A percentile compares a stretch with the other conserved stretches of the same genome.
These are phyloP conservation scores for Lasiodiplodia theobromae DNA, from an alignment of 2,329 filamentous ascomycete genomes.

Conservation along the genomic window DNA sequence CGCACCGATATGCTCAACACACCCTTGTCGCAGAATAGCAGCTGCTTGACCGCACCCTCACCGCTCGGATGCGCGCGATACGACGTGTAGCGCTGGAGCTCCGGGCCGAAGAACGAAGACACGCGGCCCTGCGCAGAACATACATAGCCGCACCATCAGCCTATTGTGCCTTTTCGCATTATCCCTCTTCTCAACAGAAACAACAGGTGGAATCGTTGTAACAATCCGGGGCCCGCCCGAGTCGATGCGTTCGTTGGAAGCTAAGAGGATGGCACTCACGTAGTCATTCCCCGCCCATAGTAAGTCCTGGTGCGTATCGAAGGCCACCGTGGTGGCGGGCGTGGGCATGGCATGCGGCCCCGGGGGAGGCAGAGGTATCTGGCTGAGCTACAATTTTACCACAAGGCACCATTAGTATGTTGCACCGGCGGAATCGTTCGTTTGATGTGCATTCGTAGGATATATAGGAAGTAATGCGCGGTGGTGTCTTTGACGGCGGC, in stretches of 20 bases:
- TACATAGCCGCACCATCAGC: slow-evolving; percentile 12
- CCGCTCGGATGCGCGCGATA: slow-evolving; percentile 77
- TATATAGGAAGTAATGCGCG: slow-evolving; percentile 5
- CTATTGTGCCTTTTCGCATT: background rate
- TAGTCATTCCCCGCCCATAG: slow-evolving; percentile 93
- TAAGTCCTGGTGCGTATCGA: slow-evolving; percentile 88
- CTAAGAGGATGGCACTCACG: slow-evolving; percentile 59
- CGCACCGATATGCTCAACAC: slow-evolving; percentile 83
- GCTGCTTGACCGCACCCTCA: slow-evolving; percentile 83
- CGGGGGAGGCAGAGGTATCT: slow-evolving; percentile 81
- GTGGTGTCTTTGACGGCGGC: background rate
- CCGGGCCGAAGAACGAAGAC: slow-evolving; percentile 84
- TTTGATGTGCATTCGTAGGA: background rate
- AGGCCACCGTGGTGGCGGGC: slow-evolving; percentile 80
- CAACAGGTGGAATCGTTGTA: background rate
- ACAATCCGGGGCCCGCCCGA: background rate
- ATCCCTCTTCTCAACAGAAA: background rate
- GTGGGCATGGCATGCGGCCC: slow-evolving; percentile 73
- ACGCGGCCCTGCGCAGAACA: slow-evolving; percentile 74
- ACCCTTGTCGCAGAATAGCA: slow-evolving; percentile 90
- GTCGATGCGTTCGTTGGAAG: background rate
- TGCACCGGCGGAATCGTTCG: background rate
- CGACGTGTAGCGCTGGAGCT: slow-evolving; percentile 88
- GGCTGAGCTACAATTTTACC: slow-evolving; percentile 68
- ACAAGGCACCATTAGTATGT: slow-evolving; percentile 1